phyloP scores from a whole-genome alignment of 176 grass and related monocot species.

The Cenchrus purpureus region DNA sequence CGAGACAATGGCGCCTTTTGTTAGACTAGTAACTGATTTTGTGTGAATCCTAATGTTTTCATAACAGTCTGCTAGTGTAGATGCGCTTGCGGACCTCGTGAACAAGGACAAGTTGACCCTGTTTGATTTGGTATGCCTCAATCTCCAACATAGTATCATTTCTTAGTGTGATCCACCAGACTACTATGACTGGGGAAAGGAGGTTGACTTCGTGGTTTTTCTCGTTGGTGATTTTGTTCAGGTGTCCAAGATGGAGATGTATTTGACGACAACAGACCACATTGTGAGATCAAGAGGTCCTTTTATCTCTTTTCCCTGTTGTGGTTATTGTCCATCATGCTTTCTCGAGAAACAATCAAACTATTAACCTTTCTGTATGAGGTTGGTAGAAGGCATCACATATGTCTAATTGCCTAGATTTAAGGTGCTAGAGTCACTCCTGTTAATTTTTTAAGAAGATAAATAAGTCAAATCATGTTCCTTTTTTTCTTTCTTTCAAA shows the following conservation, averaged over 20 bases:
- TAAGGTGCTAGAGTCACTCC: constrained; percentile 7
- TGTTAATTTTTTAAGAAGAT: constrained; percentile 6
- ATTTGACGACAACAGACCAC: constrained; percentile 82
- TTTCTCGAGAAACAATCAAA: not conserved
- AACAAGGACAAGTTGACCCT: constrained; percentile 71
- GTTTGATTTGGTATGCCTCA: constrained; percentile 66
- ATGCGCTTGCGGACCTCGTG: constrained; percentile 63
- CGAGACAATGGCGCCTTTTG: not conserved
- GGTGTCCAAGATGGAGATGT: constrained; percentile 92
- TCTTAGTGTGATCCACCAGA: not conserved
- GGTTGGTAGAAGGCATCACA: not conserved
- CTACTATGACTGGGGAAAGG: not conserved
- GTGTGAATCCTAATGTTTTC: constrained; percentile 23
- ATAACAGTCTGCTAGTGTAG: constrained; percentile 62
- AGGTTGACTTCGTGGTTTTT: not conserved
- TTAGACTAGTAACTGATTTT: constrained; percentile 7
- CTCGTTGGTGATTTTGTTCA: constrained; percentile 47
- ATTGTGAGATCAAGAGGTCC: constrained; percentile 81
- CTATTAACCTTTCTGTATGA: not conserved
- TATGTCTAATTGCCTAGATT: not conserved
- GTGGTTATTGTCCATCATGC: not conserved
- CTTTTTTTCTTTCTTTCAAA: constrained; percentile 18
- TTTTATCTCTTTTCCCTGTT: constrained; percentile 5
- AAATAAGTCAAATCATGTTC: not conserved
- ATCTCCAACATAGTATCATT: not conserved